These are phyloP conservation scores for Sideroxylon spinosum DNA, from an alignment of 179 eudicot species.

Conservation along the genomic window DNA sequence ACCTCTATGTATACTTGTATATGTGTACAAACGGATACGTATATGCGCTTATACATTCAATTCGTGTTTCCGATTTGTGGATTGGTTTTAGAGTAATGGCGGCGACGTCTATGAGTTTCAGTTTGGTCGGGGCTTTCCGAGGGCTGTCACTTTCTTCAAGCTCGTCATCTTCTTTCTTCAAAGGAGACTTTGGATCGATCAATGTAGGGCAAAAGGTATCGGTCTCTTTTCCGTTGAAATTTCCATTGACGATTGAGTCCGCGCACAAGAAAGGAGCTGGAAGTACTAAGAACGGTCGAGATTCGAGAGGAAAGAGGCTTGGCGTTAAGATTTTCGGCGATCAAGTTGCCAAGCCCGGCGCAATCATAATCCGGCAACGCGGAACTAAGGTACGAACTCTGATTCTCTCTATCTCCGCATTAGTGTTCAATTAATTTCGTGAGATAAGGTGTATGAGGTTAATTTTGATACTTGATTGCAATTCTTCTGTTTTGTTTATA, in stretches of 20 bases:
- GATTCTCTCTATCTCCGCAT: not conserved
- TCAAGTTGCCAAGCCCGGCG: slow-evolving; percentile 74
- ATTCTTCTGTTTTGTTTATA: too few species aligned
- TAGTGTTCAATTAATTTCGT: not conserved
- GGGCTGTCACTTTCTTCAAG: slow-evolving; percentile 35
- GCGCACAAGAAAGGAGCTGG: slow-evolving; percentile 85
- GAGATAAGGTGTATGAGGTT: not conserved
- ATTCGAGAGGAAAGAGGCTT: slow-evolving; percentile 53
- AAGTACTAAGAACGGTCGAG: slow-evolving; percentile 26
- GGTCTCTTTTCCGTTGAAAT: not conserved
- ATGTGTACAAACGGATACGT: too few species aligned
- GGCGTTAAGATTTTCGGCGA: slow-evolving; percentile 2
- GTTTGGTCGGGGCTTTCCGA: slow-evolving; percentile 32
- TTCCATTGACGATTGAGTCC: not conserved
- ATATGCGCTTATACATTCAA: too few species aligned
- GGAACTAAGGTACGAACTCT: slow-evolving; percentile 67
- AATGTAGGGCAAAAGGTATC: not conserved
- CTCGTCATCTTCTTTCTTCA: slow-evolving; percentile 54
- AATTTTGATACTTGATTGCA: not conserved
- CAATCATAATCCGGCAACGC: slow-evolving; percentile 86
- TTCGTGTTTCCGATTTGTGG: not conserved
- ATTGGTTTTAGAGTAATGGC: slow-evolving; percentile 4
- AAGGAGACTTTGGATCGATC: slow-evolving; percentile 34
- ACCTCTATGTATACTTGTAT: too few species aligned
- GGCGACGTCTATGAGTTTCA: slow-evolving; percentile 24